These are phyloP conservation scores for Elongisporangium undulatum DNA, from an alignment of 352 stramenopile genomes.

Conservation along the genomic window DNA sequence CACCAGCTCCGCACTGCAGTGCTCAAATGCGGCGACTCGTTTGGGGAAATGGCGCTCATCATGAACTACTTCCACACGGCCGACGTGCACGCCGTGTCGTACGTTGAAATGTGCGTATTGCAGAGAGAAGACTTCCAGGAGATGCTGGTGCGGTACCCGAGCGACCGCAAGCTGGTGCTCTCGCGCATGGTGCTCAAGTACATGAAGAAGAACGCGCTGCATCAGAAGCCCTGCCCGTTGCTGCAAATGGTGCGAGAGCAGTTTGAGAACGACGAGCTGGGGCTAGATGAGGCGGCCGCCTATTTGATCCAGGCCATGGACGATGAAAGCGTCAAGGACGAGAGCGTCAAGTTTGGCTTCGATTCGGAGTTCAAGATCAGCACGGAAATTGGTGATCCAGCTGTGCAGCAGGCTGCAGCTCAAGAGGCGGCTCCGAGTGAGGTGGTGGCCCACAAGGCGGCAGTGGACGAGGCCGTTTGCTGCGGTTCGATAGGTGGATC, in stretches of 20 bases:
- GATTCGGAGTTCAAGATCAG: background rate
- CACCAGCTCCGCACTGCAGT: background rate
- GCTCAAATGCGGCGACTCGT: constrained; percentile 24
- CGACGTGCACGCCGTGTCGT: constrained; percentile 33
- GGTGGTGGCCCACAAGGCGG: no score
- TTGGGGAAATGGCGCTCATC: constrained; percentile 50
- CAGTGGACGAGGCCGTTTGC: background rate
- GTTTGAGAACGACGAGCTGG: background rate
- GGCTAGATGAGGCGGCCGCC: background rate
- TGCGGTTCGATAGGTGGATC: background rate
- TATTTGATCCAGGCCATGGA: constrained; percentile 3
- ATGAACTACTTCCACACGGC: constrained; percentile 46
- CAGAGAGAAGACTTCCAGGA: constrained; percentile 30
- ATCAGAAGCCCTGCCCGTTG: constrained; percentile 14
- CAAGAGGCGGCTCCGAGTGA: background rate
- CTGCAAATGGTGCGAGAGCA: constrained; percentile 21
- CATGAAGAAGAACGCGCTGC: constrained; percentile 23
- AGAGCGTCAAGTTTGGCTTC: constrained; percentile 22
- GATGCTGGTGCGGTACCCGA: constrained; percentile 26
- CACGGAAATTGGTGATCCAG: background rate
- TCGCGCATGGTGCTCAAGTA: constrained; percentile 26
- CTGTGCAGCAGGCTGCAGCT: background rate
- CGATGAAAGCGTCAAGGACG: constrained; percentile 16
- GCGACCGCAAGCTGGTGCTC: constrained; percentile 23
- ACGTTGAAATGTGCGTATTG: constrained; percentile 55